Evolutionary conservation across 257 asterid species (phyloP).

Genomic region (Osmanthus fragrans): DNA sequence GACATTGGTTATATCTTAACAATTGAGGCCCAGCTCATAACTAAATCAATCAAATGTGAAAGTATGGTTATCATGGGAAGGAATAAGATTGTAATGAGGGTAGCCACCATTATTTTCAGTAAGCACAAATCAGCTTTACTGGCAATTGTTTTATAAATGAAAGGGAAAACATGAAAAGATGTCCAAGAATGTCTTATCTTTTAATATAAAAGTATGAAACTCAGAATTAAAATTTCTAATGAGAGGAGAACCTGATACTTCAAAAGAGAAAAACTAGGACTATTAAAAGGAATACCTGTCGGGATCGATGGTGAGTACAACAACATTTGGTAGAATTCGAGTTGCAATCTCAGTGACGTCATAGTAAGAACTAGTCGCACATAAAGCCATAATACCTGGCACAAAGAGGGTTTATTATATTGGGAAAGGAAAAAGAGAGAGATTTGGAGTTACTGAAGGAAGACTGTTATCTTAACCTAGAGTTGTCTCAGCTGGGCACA

Average conservation of each 20-base stretch:
- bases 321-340: slow-evolving; percentile 82
- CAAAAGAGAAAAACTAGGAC: slow-evolving; percentile 7
- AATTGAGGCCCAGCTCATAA: slow-evolving; percentile 21
- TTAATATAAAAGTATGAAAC: slow-evolving; percentile 7
- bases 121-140: slow-evolving; percentile 24
- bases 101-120: slow-evolving; percentile 9
- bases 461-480: background rate
- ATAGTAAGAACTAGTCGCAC: slow-evolving; percentile 91
- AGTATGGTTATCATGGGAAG: background rate
- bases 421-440: background rate
- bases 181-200: background rate
- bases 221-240: slow-evolving; percentile 11
- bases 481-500: slow-evolving; percentile 15
- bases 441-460: slow-evolving; percentile 4
- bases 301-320: slow-evolving; percentile 87
- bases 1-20: slow-evolving; percentile 5
- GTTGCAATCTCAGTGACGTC: slow-evolving; percentile 94
- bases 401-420: slow-evolving; percentile 25
- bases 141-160: background rate
- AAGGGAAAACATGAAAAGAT: background rate
- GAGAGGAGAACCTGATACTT: slow-evolving; percentile 16
- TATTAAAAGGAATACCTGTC: slow-evolving; percentile 68
- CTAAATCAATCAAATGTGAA: slow-evolving; percentile 4
- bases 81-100: slow-evolving; percentile 1
- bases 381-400: slow-evolving; percentile 91